These are phyloP conservation scores for Turritis glabra DNA, from an alignment of 345 rosid species.

Conservation along the genomic window DNA sequence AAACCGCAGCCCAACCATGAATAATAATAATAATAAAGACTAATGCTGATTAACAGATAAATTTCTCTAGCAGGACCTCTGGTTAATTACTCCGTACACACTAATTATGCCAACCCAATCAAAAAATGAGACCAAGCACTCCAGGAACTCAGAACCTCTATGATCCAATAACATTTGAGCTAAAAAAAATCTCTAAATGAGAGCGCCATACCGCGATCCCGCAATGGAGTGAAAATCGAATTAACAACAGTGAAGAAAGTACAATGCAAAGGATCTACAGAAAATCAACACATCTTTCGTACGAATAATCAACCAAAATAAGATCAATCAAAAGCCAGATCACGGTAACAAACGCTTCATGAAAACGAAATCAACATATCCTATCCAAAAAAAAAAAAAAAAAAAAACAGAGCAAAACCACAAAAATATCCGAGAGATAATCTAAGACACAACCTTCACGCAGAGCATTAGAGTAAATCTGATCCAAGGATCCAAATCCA, in stretches of 20 bases:
- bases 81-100: not conserved
- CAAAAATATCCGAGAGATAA: too few species aligned
- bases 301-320: not conserved
- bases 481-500: too few species aligned
- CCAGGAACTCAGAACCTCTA: not conserved
- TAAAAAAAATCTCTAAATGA: not conserved
- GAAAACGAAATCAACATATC: not conserved
- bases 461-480: too few species aligned
- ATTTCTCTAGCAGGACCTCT: not conserved
- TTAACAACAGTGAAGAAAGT: constrained; percentile 5
- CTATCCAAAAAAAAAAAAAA: not conserved
- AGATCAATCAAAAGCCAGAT: constrained; percentile 25
- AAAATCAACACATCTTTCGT: not conserved
- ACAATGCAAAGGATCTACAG: constrained; percentile 27
- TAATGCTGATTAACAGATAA: constrained; percentile 9
- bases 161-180: constrained; percentile 15
- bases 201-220: not conserved
- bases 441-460: too few species aligned
- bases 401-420: too few species aligned
- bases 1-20: not conserved
- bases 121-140: not conserved
- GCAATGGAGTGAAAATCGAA: not conserved
- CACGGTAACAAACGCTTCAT: not conserved
- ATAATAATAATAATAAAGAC: not conserved
- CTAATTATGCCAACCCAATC: not conserved